Conservation (phyloP, 768 basidiomycete species). For the Mrakia blollopis region DNA sequence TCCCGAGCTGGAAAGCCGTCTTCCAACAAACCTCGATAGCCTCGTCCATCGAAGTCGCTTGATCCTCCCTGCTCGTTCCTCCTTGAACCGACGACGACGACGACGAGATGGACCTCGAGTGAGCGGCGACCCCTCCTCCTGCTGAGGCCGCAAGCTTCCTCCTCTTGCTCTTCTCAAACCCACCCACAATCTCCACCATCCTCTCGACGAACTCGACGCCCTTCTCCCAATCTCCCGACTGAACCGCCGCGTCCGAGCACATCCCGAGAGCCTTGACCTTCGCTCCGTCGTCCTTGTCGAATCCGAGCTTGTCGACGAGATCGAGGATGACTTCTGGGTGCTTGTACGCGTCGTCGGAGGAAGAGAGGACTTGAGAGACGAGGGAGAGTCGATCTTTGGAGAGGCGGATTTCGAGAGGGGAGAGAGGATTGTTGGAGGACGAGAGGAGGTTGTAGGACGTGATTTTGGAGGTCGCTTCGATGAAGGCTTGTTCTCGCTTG, state of each 20-base stretch:
- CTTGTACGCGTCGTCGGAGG: slow-evolving; percentile 80
- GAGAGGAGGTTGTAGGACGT: slow-evolving; percentile 81
- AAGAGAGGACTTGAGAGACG: slow-evolving; percentile 77
- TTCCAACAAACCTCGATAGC: slow-evolving; percentile 84
- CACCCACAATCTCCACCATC: slow-evolving; percentile 55
- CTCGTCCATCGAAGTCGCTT: slow-evolving; percentile 39
- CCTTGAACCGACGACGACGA: background rate
- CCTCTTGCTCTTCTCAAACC: slow-evolving; percentile 25
- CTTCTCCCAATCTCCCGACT: slow-evolving; percentile 68
- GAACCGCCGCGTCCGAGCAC: slow-evolving; percentile 81
- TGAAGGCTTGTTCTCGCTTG: slow-evolving; percentile 74
- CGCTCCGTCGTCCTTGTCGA: slow-evolving; percentile 60
- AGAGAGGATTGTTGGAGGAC: slow-evolving; percentile 63
- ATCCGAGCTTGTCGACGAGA: slow-evolving; percentile 81
- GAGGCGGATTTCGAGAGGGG: slow-evolving; percentile 88
- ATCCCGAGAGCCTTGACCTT: slow-evolving; percentile 80
- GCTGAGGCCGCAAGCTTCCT: slow-evolving; percentile 26
- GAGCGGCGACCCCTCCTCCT: background rate
- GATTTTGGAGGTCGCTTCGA: slow-evolving; percentile 93
- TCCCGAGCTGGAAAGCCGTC: slow-evolving; percentile 79
- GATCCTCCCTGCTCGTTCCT: background rate
- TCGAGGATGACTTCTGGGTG: slow-evolving; percentile 90
- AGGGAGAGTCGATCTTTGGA: slow-evolving; percentile 82
- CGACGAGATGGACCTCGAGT: background rate
- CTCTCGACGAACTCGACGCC: slow-evolving; percentile 67